phyloP scores from a whole-genome alignment of 345 rosid genomes.

The Populus davidiana region DNA sequence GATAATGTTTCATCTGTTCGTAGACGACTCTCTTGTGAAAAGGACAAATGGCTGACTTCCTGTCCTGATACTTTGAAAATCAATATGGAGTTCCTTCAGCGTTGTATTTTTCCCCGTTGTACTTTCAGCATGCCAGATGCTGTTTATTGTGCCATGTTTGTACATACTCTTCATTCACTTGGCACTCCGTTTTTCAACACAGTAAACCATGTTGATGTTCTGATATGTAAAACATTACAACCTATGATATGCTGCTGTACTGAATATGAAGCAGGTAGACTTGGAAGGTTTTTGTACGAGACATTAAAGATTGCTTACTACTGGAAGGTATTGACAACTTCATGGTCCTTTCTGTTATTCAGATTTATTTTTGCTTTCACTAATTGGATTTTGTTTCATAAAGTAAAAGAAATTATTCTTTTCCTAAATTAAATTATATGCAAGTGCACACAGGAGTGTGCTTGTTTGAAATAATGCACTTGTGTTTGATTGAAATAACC shows the following conservation, averaged over 20 bases:
- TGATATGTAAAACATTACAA: constrained; percentile 93
- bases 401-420: not conserved
- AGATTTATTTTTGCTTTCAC: not conserved
- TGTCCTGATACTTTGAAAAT: constrained; percentile 98
- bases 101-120: constrained; percentile 98
- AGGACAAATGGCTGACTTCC: constrained; percentile 95
- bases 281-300: constrained; percentile 89
- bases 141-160: constrained; percentile 97
- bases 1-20: constrained; percentile 92
- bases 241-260: constrained; percentile 99
- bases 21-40: constrained; percentile 82
- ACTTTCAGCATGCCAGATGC: constrained; percentile 99
- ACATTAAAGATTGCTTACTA: constrained; percentile 92
- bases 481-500: not conserved
- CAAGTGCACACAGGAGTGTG: not conserved
- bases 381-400: not conserved
- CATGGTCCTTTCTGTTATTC: not conserved
- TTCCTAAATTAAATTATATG: not conserved
- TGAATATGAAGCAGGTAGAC: constrained; percentile 96
- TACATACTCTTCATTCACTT: constrained; percentile 90
- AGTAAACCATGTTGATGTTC: constrained; percentile 96
- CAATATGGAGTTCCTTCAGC: constrained; percentile 99
- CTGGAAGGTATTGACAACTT: constrained; percentile 68
- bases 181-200: constrained; percentile 99
- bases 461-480: not conserved